Conservation (phyloP, 176 grass and related monocot species). For the Zea luxurians region DNA sequence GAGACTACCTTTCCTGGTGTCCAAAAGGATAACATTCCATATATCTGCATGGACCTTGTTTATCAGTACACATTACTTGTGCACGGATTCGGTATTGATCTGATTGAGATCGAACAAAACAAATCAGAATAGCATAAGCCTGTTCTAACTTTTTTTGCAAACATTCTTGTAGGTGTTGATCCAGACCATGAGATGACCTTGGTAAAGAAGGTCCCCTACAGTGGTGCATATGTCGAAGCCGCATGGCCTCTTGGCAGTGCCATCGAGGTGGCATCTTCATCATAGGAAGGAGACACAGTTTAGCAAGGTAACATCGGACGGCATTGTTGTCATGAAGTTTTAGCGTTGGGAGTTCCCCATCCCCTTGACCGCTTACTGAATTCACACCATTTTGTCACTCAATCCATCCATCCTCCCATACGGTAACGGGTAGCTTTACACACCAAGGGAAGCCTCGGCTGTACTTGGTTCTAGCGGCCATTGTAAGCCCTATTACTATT, state of each 20-base stretch:
- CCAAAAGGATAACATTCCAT: conserved; percentile 69
- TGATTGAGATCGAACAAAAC: conserved; percentile 19
- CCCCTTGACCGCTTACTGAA: conserved; percentile 9
- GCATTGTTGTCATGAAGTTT: conserved; percentile 21
- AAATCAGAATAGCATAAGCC: neutral
- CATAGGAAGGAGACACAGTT: conserved; percentile 42
- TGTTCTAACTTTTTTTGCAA: neutral
- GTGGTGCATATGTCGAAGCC: conserved; percentile 71
- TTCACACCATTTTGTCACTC: conserved; percentile 32
- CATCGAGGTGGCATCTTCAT: conserved; percentile 84
- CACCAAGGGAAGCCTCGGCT: conserved; percentile 15
- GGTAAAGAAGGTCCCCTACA: conserved; percentile 90
- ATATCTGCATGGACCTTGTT: conserved; percentile 94
- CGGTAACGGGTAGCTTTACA: conserved; percentile 36
- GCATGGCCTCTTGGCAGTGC: conserved; percentile 98
- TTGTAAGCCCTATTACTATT: conserved; percentile 37
- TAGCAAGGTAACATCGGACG: conserved; percentile 16
- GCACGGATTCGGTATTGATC: conserved; percentile 72
- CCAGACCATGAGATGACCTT: conserved; percentile 83
- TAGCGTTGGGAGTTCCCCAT: conserved; percentile 13
- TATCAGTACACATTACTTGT: conserved; percentile 95
- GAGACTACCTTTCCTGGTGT: conserved; percentile 56
- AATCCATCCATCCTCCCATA: conserved; percentile 30
- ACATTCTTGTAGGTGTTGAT: conserved; percentile 57
- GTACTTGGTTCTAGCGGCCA: conserved; percentile 23